Conservation (phyloP, 2,329 filamentous ascomycete species). For the Beauveria bassiana region DNA sequence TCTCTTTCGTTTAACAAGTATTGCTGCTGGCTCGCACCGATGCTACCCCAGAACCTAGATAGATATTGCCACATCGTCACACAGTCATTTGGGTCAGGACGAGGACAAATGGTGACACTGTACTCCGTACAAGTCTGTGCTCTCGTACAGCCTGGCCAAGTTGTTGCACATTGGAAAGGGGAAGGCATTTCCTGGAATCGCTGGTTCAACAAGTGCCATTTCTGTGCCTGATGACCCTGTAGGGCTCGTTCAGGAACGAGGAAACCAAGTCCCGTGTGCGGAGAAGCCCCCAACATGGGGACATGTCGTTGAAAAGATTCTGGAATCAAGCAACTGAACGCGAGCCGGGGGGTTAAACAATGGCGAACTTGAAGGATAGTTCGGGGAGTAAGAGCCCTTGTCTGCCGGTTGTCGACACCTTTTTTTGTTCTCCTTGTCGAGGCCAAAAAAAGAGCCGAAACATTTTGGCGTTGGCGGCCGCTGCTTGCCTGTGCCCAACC, state of each 20-base stretch:
- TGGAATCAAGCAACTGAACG: not conserved
- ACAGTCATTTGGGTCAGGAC: not conserved
- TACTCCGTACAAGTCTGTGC: too few relatives aligned
- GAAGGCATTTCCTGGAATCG: not conserved
- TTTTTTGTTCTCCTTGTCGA: not conserved
- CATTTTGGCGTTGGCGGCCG: not conserved
- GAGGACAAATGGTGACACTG: too few relatives aligned
- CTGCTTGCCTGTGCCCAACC: slow-evolving; percentile 4
- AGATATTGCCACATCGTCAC: not conserved
- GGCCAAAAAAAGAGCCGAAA: not conserved
- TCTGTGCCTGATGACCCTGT: too few relatives aligned
- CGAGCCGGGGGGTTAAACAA: not conserved
- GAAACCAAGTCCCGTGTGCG: not conserved
- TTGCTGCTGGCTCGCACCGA: not conserved
- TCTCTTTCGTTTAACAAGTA: not conserved
- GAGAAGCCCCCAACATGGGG: not conserved
- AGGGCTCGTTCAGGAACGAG: not conserved
- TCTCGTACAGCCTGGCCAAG: not conserved
- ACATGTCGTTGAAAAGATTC: not conserved
- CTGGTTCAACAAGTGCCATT: not conserved
- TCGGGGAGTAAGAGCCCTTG: not conserved
- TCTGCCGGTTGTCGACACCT: not conserved
- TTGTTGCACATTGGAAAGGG: too few relatives aligned
- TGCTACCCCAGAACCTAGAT: not conserved
- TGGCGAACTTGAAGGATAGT: too few relatives aligned